Percentiles rank a stretch among this genome's conserved stretches.
Conservation (phyloP, 495 filamentous ascomycete genomes). For the Tuber calosporum region DNA sequence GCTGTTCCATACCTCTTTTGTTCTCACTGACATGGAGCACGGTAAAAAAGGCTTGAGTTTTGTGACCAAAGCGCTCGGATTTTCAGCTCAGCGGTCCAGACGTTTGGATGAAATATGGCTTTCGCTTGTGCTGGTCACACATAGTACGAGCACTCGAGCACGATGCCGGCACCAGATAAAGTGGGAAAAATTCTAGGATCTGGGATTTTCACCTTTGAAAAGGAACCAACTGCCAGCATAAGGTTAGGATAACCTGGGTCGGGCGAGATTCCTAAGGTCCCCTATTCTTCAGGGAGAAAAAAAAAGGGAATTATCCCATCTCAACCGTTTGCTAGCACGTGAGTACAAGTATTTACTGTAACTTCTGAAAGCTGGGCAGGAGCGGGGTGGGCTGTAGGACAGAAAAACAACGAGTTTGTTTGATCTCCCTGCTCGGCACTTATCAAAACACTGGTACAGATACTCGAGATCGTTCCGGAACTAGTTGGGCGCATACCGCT, state of each 20-base stretch:
- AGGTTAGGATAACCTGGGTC: background rate
- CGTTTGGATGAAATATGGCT: background rate
- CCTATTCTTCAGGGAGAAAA: background rate
- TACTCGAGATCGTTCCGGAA: background rate
- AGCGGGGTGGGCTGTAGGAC: background rate
- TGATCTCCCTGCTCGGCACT: background rate
- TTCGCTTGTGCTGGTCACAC: background rate
- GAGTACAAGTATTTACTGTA: no score
- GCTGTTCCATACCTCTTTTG: background rate
- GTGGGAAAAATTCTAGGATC: background rate
- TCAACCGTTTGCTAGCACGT: background rate
- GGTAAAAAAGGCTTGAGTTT: background rate
- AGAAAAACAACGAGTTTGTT: background rate
- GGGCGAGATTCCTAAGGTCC: background rate
- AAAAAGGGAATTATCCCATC: background rate
- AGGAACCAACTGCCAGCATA: background rate
- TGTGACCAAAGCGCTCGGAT: background rate
- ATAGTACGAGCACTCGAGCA: background rate
- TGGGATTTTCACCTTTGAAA: background rate
- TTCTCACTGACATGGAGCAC: background rate
- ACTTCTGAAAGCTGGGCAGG: background rate
- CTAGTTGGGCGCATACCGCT: background rate
- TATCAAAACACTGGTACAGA: background rate
- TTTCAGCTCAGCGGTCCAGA: background rate
- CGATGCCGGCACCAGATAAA: background rate